Conservation (phyloP, 306 rosid species). For the Malus asiatica region DNA sequence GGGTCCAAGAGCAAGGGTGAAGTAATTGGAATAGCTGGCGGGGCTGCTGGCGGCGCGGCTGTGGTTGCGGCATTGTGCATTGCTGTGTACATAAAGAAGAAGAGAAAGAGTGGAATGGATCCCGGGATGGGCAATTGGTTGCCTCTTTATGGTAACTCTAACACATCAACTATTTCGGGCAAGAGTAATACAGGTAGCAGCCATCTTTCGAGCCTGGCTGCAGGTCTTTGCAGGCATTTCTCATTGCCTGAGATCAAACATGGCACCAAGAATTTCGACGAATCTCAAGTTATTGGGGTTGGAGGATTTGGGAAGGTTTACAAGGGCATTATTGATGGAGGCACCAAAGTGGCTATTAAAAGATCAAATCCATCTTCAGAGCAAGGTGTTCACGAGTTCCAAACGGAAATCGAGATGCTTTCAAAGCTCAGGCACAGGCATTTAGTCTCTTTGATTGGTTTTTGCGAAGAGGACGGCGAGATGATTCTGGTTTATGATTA, state of each 20-base stretch:
- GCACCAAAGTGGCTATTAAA: slow-evolving; percentile 36
- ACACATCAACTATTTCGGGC: slow-evolving; percentile 6
- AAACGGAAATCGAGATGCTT: slow-evolving; percentile 42
- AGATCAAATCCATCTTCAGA: slow-evolving; percentile 41
- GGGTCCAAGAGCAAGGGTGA: background rate
- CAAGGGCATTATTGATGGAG: slow-evolving; percentile 39
- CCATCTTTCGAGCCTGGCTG: slow-evolving; percentile 21
- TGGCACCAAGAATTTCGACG: slow-evolving; percentile 38
- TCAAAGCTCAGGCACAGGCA: slow-evolving; percentile 44
- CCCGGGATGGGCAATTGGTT: slow-evolving; percentile 24
- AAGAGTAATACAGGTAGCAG: slow-evolving; percentile 18
- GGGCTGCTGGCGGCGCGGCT: slow-evolving; percentile 24
- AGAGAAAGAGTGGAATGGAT: background rate
- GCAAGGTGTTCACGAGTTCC: slow-evolving; percentile 39
- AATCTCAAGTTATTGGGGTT: slow-evolving; percentile 38
- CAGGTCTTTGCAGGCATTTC: slow-evolving; percentile 30
- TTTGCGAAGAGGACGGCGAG: slow-evolving; percentile 39
- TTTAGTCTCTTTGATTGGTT: slow-evolving; percentile 42
- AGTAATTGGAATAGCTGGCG: slow-evolving; percentile 23
- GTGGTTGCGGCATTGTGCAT: slow-evolving; percentile 11
- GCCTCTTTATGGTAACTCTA: slow-evolving; percentile 27
- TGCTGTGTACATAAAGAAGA: slow-evolving; percentile 19
- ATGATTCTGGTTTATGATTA: slow-evolving; percentile 41
- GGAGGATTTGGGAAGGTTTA: slow-evolving; percentile 57
- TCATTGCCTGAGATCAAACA: slow-evolving; percentile 30